Percentiles rank a stretch among this genome's conserved stretches.
Conservation (phyloP, 345 rosid species). For the Eucalyptus tenuipes region DNA sequence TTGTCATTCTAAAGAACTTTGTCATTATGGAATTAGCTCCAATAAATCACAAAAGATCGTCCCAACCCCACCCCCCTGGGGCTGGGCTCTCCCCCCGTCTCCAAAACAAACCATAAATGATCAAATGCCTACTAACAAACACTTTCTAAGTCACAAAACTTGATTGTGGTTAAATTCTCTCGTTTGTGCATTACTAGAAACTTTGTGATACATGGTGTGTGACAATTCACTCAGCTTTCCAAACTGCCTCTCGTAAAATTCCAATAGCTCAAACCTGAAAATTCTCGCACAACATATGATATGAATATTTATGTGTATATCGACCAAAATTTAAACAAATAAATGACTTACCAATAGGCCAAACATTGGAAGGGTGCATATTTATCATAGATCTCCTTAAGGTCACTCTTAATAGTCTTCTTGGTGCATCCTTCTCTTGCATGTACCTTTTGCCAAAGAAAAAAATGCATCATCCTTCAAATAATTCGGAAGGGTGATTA, state of each 20-base stretch:
- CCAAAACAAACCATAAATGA: neutral
- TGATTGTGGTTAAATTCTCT: neutral
- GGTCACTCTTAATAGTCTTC: neutral
- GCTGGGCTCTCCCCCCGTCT: too few relatives aligned
- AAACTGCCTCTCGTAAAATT: conserved; percentile 3
- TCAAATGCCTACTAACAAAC: neutral
- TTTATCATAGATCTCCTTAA: conserved; percentile 8
- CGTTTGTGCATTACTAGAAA: neutral
- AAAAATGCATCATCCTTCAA: neutral
- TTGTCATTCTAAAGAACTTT: neutral
- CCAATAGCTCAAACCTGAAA: conserved; percentile 12
- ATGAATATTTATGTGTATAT: neutral
- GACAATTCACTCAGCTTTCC: conserved; percentile 24
- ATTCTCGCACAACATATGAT: neutral
- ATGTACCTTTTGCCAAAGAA: conserved; percentile 3
- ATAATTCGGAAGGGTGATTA: neutral
- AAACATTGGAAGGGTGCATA: conserved; percentile 11
- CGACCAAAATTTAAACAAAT: neutral
- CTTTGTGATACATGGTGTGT: neutral
- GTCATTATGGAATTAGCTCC: neutral
- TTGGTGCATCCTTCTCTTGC: neutral
- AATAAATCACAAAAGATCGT: neutral
- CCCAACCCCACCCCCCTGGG: neutral
- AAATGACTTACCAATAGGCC: conserved; percentile 11
- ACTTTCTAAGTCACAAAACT: neutral